These are phyloP conservation scores for Chlorella sorokiniana DNA, from an alignment of 139 green algal species.

Conservation along the genomic window DNA sequence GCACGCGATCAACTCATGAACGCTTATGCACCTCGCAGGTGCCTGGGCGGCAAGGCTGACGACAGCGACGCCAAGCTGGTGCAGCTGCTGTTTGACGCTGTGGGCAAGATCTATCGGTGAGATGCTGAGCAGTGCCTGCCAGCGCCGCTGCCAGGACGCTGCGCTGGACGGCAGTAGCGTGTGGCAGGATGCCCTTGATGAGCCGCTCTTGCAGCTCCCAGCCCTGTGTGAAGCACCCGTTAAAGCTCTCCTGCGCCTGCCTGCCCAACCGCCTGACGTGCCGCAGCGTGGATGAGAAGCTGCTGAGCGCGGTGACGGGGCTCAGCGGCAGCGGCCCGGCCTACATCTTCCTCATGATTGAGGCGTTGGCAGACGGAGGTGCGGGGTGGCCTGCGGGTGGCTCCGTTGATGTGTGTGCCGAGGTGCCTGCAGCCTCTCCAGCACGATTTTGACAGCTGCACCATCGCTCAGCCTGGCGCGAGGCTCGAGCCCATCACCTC, in stretches of 20 bases:
- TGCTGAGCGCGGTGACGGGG: slow-evolving; percentile 93
- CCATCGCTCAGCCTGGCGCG: too few relatives aligned
- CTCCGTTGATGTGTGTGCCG: background rate
- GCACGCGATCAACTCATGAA: background rate
- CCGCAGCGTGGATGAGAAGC: slow-evolving; percentile 78
- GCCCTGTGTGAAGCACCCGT: too few relatives aligned
- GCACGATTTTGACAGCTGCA: too few relatives aligned
- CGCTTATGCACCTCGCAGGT: slow-evolving; percentile 24
- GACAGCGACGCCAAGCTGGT: slow-evolving; percentile 71
- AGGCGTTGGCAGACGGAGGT: slow-evolving; percentile 87
- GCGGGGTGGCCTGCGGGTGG: background rate
- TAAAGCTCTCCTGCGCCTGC: background rate
- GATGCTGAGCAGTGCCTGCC: too few relatives aligned
- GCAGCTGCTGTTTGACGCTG: slow-evolving; percentile 70
- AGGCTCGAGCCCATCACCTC: too few relatives aligned
- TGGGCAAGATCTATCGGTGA: slow-evolving; percentile 70
- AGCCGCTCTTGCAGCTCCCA: too few relatives aligned
- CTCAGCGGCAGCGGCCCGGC: slow-evolving; percentile 91
- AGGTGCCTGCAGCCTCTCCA: background rate
- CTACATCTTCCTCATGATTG: slow-evolving; percentile 96
- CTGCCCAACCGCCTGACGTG: background rate
- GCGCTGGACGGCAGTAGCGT: too few relatives aligned
- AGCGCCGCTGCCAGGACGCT: too few relatives aligned
- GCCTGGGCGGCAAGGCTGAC: slow-evolving; percentile 62
- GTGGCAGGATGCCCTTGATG: too few relatives aligned